Evolutionary conservation across 169 alveolate species (phyloP), one percentile per base, ranked within the genome.

Genomic region (Plasmodium falciparum): DNA sequence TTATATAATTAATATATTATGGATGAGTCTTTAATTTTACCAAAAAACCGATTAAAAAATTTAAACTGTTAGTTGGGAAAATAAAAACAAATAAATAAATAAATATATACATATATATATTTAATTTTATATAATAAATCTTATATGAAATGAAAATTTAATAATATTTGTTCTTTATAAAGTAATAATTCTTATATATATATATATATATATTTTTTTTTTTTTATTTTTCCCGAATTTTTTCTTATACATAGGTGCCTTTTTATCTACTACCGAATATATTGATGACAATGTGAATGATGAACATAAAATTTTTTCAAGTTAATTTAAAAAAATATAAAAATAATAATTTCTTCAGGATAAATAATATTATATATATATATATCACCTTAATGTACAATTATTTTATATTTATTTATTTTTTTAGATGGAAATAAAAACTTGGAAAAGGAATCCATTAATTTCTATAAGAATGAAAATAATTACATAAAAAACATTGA

Each of bases 61-160:
- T 76, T 76, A 69, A 76, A 76, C 59, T 67, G 89, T 76, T 52
- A 47, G 89, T 76, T 52, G 62, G 65, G 3, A 65, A 63, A 76
- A 76, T 15, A 49, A 65, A 39, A 13, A 67, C 45, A 15, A n/a
- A 67, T n/a, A 67, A 2, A 43, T 43, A 45, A 22, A n/a, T 39
- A n/a, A 5, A 8, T 59, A 58, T 39, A 49, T 76, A 24, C 20
- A 45, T 39, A 76, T 70, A 13, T 33, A 63, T 58, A 13, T 39
- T 43, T 17, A 66, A 54, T 33, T 33, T 33, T 33, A 33, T 33
- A 33, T 33, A 33, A 33, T 33, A 33, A 33, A 33, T 8, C 8
- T 33, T 4, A 33, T 33, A 33, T 33, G 69, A 52, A 15, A 52
- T 12, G 62, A 52, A 8, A 9, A 3, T 15, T 59, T 59, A 15